These are phyloP conservation scores for Tulasnella calospora DNA, from an alignment of 768 basidiomycete species.

Conservation along the genomic window DNA sequence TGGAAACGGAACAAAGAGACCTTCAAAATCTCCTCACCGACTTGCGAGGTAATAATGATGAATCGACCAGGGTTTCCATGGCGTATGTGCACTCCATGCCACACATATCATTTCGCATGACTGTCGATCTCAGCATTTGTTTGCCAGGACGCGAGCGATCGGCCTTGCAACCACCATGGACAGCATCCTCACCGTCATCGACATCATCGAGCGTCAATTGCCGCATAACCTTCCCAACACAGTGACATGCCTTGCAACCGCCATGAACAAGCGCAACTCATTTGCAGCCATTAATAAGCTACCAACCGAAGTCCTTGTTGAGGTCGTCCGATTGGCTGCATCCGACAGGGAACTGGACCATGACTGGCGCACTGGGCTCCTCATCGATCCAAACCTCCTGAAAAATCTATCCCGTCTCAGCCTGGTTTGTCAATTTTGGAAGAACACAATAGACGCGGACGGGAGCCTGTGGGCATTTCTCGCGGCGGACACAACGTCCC, in stretches of 20 bases:
- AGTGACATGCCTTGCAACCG: not conserved
- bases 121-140: not conserved
- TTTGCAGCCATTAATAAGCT: not conserved
- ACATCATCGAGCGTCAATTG: not conserved
- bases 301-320: not conserved
- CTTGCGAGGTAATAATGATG: too few relatives aligned
- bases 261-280: not conserved
- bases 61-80: too few relatives aligned
- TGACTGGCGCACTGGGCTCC: not conserved
- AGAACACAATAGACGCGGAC: not conserved
- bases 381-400: not conserved
- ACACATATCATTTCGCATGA: too few relatives aligned
- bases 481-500: not conserved
- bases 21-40: too few relatives aligned
- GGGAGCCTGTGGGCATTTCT: not conserved
- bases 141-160: not conserved
- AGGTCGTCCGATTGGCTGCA: not conserved
- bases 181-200: not conserved
- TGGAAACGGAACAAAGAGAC: too few relatives aligned
- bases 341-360: not conserved
- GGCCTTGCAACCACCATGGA: not conserved
- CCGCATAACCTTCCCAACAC: not conserved
- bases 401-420: not conserved
- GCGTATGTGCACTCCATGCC: too few relatives aligned
- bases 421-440: not conserved